phyloP scores from a whole-genome alignment of 495 filamentous ascomycete genomes.

The Penicillium riverlandense region DNA sequence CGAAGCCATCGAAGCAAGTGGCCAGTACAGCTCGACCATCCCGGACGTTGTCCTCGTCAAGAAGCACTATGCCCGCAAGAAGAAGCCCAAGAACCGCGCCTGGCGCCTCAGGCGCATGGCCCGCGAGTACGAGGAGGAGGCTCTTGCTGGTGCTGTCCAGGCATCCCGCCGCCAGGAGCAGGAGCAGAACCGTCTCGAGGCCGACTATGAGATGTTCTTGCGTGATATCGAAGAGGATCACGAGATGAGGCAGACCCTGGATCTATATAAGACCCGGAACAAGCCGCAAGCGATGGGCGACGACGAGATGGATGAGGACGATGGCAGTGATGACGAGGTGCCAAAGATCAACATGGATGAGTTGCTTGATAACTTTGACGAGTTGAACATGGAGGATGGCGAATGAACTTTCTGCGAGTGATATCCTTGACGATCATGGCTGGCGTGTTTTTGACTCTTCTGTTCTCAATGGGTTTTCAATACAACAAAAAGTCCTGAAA shows the following conservation, averaged over 20 bases:
- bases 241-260: conserved; percentile 74
- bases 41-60: conserved; percentile 93
- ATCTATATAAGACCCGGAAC: conserved; percentile 70
- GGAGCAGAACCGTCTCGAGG: conserved; percentile 76
- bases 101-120: conserved; percentile 95
- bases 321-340: conserved; percentile 59
- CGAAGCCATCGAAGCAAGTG: conserved; percentile 67
- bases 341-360: conserved; percentile 79
- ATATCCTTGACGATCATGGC: conserved; percentile 26
- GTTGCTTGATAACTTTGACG: conserved; percentile 84
- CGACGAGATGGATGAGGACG: conserved; percentile 59
- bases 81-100: conserved; percentile 77
- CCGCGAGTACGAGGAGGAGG: conserved; percentile 73
- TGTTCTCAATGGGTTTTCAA: conserved; percentile 4
- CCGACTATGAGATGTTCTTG: conserved; percentile 95
- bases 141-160: conserved; percentile 25
- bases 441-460: conserved; percentile 16
- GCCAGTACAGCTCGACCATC: conserved; percentile 63
- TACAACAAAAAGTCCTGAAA: conserved; percentile 13
- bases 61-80: conserved; percentile 85
- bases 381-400: conserved; percentile 58
- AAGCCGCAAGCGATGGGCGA: conserved; percentile 11
- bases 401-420: conserved; percentile 17
- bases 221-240: conserved; percentile 93
- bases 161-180: conserved; percentile 51